Evolutionary conservation across 305 asterid genomes (phyloP), one percentile per base, ranked within the genome.

Genomic region (Rubia tinctorum): DNA sequence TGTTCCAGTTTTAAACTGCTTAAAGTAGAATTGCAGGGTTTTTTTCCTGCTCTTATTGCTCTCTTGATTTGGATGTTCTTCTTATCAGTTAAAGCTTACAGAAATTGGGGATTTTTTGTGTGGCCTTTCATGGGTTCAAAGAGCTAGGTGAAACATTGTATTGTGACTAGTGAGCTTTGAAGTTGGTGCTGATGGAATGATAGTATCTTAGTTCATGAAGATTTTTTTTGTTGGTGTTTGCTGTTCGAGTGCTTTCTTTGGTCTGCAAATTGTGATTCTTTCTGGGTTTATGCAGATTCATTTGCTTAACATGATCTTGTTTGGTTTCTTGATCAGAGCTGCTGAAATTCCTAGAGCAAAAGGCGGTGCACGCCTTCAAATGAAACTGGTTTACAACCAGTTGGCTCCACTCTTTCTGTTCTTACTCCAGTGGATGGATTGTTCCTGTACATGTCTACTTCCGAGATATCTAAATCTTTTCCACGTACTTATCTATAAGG

Each of bases 291-390:
- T 18, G 18, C 3, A 6, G 59, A 6, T 61, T 34, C 69, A 23
- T 45, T 55, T 8, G 30, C 62, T 47, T 68, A 39, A 59, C 73
- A 37, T 71, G 43, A 43, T 67, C 25, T 76, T 74, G 56, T 68
- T 66, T 78, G 44, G 37, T 59, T 75, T 74, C n/a, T 51, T 63
- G 76, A 51, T 56, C 76, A 93, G 98, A 86, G 93, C 96, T 69
- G 90, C 92, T 59, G 91, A 87, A 60, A 88, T 93, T 81, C 98
- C 98, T 2, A 88, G 89, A 84, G 91, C 88, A 7, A 89, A 88
- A 80, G 95, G 96, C 27, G 91, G 93, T 62, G 87, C 87, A n/a
- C 89, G 88, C 37, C 83, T 92, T 69, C 97, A 90, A 71, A 92
- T 92, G 98, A 91, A 90, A 75, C 74, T 92, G 85, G 96, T 87